Evolutionary conservation across 768 basidiomycete species (phyloP).

Genomic region (Agrocybe praecox): DNA sequence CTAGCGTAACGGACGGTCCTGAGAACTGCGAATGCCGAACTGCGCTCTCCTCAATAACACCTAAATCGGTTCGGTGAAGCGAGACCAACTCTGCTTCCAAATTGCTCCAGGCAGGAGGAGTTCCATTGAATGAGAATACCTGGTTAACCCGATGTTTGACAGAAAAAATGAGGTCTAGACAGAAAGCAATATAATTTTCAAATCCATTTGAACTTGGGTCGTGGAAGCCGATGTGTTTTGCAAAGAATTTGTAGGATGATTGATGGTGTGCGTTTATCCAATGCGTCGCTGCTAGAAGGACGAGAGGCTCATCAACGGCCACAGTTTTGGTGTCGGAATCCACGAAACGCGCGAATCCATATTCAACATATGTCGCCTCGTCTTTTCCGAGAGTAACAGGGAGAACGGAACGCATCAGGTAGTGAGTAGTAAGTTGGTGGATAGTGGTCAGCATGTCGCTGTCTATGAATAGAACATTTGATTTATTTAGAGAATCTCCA

Average conservation of each 20-base stretch:
- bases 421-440: constrained; percentile 38
- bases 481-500: not conserved
- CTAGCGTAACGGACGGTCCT: constrained; percentile 40
- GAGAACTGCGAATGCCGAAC: constrained; percentile 27
- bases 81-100: constrained; percentile 39
- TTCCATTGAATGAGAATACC: constrained; percentile 36
- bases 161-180: constrained; percentile 40
- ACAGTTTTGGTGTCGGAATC: constrained; percentile 39
- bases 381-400: constrained; percentile 38
- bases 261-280: constrained; percentile 41
- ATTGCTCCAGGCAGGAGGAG: constrained; percentile 36
- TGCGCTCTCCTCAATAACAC: constrained; percentile 26
- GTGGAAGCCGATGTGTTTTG: constrained; percentile 33
- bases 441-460: constrained; percentile 39
- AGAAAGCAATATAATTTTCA: constrained; percentile 47
- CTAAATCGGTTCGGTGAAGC: constrained; percentile 26
- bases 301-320: constrained; percentile 45
- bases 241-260: constrained; percentile 38
- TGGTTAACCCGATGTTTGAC: constrained; percentile 30
- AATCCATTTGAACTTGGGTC: constrained; percentile 41
- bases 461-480: constrained; percentile 22
- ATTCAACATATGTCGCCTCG: constrained; percentile 42
- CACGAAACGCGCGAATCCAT: constrained; percentile 47
- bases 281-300: constrained; percentile 41
- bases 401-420: constrained; percentile 42